A percentile compares a stretch with the other conserved stretches of the same genome.
These are phyloP conservation scores for Coriolopsis trogii DNA, from an alignment of 1,284 basidiomycete genomes.

Conservation along the genomic window DNA sequence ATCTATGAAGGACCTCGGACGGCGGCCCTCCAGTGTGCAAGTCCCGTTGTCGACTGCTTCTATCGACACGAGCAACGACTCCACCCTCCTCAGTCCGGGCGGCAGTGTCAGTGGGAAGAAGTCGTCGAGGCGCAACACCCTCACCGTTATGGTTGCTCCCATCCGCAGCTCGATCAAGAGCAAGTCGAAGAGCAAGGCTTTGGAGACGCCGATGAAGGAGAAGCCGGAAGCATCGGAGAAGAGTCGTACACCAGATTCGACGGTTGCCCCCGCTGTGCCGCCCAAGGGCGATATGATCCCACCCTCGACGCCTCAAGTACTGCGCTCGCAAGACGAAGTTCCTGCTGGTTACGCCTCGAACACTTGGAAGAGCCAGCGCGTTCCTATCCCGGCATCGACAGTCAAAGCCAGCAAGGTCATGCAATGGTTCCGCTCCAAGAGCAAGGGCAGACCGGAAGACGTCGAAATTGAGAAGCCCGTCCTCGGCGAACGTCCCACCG, in stretches of 20 bases:
- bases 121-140: conserved; percentile 66
- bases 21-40: conserved; percentile 41
- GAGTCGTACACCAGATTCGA: conserved; percentile 15
- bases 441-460: conserved; percentile 50
- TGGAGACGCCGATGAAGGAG: conserved; percentile 41
- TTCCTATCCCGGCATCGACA: conserved; percentile 62
- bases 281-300: conserved; percentile 24
- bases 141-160: conserved; percentile 84
- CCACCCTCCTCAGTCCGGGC: conserved; percentile 39
- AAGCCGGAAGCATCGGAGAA: conserved; percentile 35
- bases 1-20: conserved; percentile 24
- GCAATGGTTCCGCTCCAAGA: conserved; percentile 80
- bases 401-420: conserved; percentile 78
- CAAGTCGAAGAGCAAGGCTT: conserved; percentile 42
- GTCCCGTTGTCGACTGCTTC: conserved; percentile 29
- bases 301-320: conserved; percentile 28
- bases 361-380: conserved; percentile 23
- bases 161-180: conserved; percentile 62
- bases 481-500: conserved; percentile 10
- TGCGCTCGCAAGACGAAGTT: conserved; percentile 13
- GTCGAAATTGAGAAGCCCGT: conserved; percentile 34
- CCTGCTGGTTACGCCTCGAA: conserved; percentile 6
- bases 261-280: conserved; percentile 17
- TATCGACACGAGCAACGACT: conserved; percentile 28
- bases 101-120: conserved; percentile 49